phyloP scores from a whole-genome alignment of 2,329 filamentous ascomycete species.

The Pyrenophora graminea region DNA sequence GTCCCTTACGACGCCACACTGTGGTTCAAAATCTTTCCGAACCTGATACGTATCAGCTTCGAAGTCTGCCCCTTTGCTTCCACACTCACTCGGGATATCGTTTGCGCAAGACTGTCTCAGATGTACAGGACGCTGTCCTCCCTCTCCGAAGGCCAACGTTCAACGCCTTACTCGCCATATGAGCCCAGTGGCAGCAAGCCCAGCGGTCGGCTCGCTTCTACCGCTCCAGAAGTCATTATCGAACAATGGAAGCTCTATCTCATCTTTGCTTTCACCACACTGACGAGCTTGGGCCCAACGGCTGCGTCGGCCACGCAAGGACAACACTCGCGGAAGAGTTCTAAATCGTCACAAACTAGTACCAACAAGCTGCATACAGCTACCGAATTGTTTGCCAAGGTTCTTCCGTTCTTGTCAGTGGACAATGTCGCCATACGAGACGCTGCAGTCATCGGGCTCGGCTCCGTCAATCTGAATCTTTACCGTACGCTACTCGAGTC shows the following conservation, averaged over 20 bases:
- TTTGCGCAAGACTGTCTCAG: conserved; percentile 88
- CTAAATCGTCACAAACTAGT: conserved; percentile 68
- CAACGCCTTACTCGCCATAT: conserved; percentile 60
- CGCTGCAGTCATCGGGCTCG: conserved; percentile 87
- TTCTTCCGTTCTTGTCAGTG: conserved; percentile 84
- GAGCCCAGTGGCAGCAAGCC: conserved; percentile 60
- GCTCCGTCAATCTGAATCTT: conserved; percentile 92
- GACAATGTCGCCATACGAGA: conserved; percentile 81
- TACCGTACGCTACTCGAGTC: conserved; percentile 91
- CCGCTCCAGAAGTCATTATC: conserved; percentile 82
- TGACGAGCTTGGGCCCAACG: conserved; percentile 73
- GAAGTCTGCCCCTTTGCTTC: conserved; percentile 91
- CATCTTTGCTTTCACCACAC: conserved; percentile 93
- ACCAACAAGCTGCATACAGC: conserved; percentile 86
- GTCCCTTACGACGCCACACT: conserved; percentile 91
- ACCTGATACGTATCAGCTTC: conserved; percentile 86
- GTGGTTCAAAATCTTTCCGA: conserved; percentile 98
- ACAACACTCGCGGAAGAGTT: conserved; percentile 82
- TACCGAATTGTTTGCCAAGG: conserved; percentile 83
- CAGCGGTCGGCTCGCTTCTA: conserved; percentile 62
- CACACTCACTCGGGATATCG: conserved; percentile 84
- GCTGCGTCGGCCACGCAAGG: conserved; percentile 63
- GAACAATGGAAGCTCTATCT: conserved; percentile 99
- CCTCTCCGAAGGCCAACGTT: conserved; percentile 69
- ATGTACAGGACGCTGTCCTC: conserved; percentile 86